A percentile compares a stretch with the other conserved stretches of the same genome.
phyloP scores from a whole-genome alignment of 2,329 filamentous ascomycete genomes.

The Monilinia polystroma region DNA sequence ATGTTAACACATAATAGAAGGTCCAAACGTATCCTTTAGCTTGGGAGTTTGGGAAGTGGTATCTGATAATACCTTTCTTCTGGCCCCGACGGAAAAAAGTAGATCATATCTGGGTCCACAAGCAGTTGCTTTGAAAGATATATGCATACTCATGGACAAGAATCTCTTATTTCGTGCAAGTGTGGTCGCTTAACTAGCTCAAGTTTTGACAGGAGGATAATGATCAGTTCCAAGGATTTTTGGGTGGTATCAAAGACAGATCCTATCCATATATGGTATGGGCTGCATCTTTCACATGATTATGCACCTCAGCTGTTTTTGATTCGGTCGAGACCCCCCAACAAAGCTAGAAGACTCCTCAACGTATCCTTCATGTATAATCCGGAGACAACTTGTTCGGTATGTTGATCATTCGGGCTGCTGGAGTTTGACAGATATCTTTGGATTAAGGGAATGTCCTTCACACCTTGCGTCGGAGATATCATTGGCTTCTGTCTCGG shows the following conservation, averaged over 20 bases:
- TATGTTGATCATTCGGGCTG: not conserved
- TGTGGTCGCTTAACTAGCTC: not conserved
- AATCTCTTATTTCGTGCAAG: not conserved
- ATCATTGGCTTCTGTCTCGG: not conserved
- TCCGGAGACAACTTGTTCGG: not conserved
- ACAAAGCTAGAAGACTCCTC: not conserved
- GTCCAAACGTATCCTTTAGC: not conserved
- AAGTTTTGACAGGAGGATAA: not conserved
- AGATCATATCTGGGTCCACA: not conserved
- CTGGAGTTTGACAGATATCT: not conserved
- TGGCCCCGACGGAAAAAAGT: not conserved
- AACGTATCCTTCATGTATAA: not conserved
- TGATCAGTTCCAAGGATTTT: not conserved
- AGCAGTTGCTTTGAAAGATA: not conserved
- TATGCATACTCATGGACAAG: not conserved
- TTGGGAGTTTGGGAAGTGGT: not conserved
- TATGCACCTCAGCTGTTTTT: not conserved
- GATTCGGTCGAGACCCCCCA: not conserved
- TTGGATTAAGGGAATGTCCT: not conserved
- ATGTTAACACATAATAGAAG: constrained; percentile 1
- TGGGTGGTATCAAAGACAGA: not conserved
- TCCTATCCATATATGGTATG: not conserved
- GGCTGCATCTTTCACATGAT: constrained; percentile 6
- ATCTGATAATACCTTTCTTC: not conserved
- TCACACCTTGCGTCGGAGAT: constrained; percentile 1